A percentile compares a stretch with the other conserved stretches of the same genome.
Conservation (phyloP, 2,329 filamentous ascomycete species). For the Colletotrichum kahawae region DNA sequence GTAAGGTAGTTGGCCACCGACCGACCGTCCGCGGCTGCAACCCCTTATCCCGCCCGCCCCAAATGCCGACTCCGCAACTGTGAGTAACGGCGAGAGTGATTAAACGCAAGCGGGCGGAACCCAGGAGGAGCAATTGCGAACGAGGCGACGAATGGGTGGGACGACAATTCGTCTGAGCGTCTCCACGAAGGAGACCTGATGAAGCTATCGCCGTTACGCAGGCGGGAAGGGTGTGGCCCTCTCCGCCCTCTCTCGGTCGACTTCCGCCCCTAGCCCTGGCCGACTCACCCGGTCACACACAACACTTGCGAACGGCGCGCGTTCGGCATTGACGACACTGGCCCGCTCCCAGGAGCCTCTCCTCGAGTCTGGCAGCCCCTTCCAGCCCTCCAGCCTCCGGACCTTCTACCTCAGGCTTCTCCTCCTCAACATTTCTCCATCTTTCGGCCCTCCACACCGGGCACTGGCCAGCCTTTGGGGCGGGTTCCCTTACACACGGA, state of each 20-base stretch:
- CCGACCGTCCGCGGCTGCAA: not conserved
- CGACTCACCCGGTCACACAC: constrained; percentile 7
- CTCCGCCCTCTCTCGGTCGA: constrained; percentile 19
- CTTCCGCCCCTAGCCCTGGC: constrained; percentile 21
- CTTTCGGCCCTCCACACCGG: constrained; percentile 12
- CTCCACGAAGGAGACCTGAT: constrained; percentile 1
- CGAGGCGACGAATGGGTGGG: not conserved
- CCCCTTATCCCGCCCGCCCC: not conserved
- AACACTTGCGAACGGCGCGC: not conserved
- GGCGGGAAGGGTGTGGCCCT: not conserved
- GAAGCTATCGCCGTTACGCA: constrained; percentile 2
- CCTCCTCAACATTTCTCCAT: constrained; percentile 11
- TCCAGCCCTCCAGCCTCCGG: not conserved
- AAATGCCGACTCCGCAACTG: not conserved
- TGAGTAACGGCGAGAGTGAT: not conserved
- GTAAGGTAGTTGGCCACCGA: not conserved
- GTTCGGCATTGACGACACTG: constrained; percentile 15
- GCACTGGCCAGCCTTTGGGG: not conserved
- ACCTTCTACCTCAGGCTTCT: not conserved
- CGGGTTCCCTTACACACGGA: constrained; percentile 4
- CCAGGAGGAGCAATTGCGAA: not conserved
- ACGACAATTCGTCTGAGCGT: constrained; percentile 1
- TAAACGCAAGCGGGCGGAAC: constrained; percentile 5
- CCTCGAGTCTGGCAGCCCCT: not conserved
- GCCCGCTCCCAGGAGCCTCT: not conserved